Base-by-base conservation (phyloP, 495 filamentous ascomycete species). In the Lasiosphaeris hirsuta region DNA sequence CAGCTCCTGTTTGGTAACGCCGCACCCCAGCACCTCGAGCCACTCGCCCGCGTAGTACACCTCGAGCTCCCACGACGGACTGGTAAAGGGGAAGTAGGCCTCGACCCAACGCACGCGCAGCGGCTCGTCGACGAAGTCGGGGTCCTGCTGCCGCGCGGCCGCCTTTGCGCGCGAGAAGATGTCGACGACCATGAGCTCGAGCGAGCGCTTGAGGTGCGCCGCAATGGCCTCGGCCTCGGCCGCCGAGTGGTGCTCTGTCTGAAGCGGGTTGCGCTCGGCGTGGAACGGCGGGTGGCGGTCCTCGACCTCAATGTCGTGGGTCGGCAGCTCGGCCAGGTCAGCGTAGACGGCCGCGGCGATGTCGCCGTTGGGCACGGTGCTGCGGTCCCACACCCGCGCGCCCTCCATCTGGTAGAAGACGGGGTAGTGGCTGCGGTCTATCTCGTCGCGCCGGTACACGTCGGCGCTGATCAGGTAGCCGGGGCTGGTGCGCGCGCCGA, bases 391-490 rank as follows among this genome's bases (percentile, higher is more conserved):
- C 56, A 91, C 85, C 60, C 86, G 79, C 7, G 93, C 92, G 11
- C 91, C 95, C 68, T 98, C 94, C 91, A 97, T 97, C 75, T 98
- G 94, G 74, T 98, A 95, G 72, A 98, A 98, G 55, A 96, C 82
- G 3, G 94, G 94, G 77, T 96, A 97, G 71, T 98, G 94, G 62
- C 84, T 90, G 51, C 90, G 85, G 69, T 98, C 94, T 65, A 98
- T 86, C 30, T 92, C 92, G 81, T 98, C 94, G 56, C 94, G 82
- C 17, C 94, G 85, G 73, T 97, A 98, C 10, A 98, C 94, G 70
- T 98, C 94, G n/a, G 92, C 95, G 58, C 86, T 86, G 64, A 97
- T 87, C 8, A 95, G 86, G 66, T 89, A 98, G 5, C 94, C 94
- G 36, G 86, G 81, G 61, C 83, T 87, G 44, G 78, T 75, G 54